These are phyloP conservation scores for Monilinia vaccinii-corymbosi DNA, from an alignment of 2,329 filamentous ascomycete species.

Conservation along the genomic window DNA sequence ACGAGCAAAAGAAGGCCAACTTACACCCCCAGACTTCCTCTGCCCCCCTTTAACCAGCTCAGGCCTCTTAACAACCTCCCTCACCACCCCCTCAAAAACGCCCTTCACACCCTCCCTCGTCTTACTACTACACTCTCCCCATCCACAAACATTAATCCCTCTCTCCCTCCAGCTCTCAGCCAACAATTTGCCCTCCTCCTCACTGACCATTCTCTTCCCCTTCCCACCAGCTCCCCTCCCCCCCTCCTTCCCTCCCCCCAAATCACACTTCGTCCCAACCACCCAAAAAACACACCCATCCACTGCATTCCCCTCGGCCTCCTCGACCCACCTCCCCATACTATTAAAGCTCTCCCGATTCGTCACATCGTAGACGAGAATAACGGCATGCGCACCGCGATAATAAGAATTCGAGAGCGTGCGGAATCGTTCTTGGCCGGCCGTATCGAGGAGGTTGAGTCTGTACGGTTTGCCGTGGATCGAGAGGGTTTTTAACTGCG, in stretches of 20 bases:
- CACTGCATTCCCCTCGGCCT: conserved; percentile 41
- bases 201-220: conserved; percentile 35
- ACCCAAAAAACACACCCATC: conserved; percentile 41
- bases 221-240: conserved; percentile 36
- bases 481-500: conserved; percentile 43
- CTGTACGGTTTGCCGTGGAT: conserved; percentile 43
- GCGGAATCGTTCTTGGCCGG: conserved; percentile 91
- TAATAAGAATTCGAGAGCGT: conserved; percentile 94
- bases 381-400: conserved; percentile 87
- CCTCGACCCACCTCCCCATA: conserved; percentile 46
- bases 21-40: conserved; percentile 21
- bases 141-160: conserved; percentile 34
- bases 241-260: conserved; percentile 25
- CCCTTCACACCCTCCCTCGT: conserved; percentile 42
- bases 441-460: conserved; percentile 64
- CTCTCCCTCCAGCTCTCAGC: conserved; percentile 30
- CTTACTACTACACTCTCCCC: conserved; percentile 47
- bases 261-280: conserved; percentile 44
- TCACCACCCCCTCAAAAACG: conserved; percentile 44
- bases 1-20: neutral
- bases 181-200: conserved; percentile 39
- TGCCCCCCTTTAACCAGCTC: conserved; percentile 32
- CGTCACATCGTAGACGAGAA: conserved; percentile 88
- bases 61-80: conserved; percentile 39
- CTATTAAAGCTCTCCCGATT: conserved; percentile 45